phyloP scores from a whole-genome alignment of 805 yeast genomes.

The Yarrowia sp. region DNA sequence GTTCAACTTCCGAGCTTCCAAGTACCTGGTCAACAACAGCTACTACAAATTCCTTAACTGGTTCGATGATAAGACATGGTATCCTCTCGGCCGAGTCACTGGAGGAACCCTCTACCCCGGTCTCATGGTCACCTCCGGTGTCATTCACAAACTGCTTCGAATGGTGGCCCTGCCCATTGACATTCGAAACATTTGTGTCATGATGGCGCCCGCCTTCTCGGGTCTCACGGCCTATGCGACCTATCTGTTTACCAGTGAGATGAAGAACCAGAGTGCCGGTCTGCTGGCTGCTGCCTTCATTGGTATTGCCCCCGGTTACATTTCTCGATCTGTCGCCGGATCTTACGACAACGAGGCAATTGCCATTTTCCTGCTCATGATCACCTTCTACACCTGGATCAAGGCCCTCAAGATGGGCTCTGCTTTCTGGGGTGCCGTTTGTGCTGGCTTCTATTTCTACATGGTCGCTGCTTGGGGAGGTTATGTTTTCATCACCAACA shows the following conservation, averaged over 20 bases:
- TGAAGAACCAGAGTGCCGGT: constrained; percentile 88
- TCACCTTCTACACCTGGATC: constrained; percentile 94
- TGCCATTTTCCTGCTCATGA: constrained; percentile 93
- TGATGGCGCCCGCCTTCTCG: constrained; percentile 94
- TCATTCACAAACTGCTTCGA: constrained; percentile 71
- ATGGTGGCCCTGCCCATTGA: constrained; percentile 77
- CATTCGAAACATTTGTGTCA: constrained; percentile 91
- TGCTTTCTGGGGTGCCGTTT: constrained; percentile 71
- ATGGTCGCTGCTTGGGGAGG: constrained; percentile 99
- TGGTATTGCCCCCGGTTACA: constrained; percentile 98
- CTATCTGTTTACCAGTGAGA: constrained; percentile 79
- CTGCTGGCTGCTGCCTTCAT: constrained; percentile 88
- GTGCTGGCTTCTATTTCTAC: constrained; percentile 90
- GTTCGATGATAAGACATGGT: constrained; percentile 99
- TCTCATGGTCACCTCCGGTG: constrained; percentile 93
- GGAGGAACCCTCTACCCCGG: constrained; percentile 99
- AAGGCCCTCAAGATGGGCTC: constrained; percentile 90
- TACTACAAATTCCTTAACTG: constrained; percentile 92
- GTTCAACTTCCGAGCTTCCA: constrained; percentile 90
- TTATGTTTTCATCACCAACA: constrained; percentile 95
- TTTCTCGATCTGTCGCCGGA: constrained; percentile 97
- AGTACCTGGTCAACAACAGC: constrained; percentile 76
- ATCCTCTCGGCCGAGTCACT: constrained; percentile 97
- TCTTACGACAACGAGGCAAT: constrained; percentile 98
- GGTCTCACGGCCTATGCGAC: constrained; percentile 90